Conservation (phyloP, 2,329 filamentous ascomycete genomes). For the Neopestalotiopsis sp. region DNA sequence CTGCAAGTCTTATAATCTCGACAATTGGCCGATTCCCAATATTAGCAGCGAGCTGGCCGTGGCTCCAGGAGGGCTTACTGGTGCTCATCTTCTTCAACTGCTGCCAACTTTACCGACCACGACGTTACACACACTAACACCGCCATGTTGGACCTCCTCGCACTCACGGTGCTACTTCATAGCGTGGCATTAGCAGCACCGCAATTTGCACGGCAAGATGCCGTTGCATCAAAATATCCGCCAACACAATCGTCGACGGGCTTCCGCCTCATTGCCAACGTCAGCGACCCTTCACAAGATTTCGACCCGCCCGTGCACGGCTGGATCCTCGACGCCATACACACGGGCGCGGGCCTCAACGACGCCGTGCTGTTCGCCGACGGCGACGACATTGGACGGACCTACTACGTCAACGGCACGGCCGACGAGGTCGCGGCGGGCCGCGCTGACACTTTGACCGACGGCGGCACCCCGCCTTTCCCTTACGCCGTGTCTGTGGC, state of each 20-base stretch:
- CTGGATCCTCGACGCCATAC: constrained; percentile 45
- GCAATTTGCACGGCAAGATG: not conserved
- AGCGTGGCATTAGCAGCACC: constrained; percentile 19
- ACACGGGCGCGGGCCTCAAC: constrained; percentile 46
- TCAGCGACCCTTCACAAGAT: constrained; percentile 45
- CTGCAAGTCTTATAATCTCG: not conserved
- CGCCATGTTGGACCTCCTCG: not conserved
- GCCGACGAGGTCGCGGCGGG: constrained; percentile 36
- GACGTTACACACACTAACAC: not conserved
- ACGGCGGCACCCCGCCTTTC: constrained; percentile 43
- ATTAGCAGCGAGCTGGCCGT: not conserved
- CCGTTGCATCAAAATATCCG: constrained; percentile 24
- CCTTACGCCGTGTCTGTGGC: constrained; percentile 43
- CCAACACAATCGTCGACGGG: constrained; percentile 29
- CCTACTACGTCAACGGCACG: constrained; percentile 58
- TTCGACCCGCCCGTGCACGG: constrained; percentile 47
- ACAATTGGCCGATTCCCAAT: not conserved
- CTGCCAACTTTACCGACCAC: not conserved
- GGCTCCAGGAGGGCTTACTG: too few species aligned
- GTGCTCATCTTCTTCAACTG: not conserved
- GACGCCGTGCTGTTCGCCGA: constrained; percentile 41
- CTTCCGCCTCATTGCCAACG: constrained; percentile 51
- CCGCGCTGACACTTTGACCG: constrained; percentile 42
- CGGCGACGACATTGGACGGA: constrained; percentile 25
- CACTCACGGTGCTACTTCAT: constrained; percentile 8